phyloP scores from a whole-genome alignment of 75 land plant species.

The Gnetum montanum region DNA sequence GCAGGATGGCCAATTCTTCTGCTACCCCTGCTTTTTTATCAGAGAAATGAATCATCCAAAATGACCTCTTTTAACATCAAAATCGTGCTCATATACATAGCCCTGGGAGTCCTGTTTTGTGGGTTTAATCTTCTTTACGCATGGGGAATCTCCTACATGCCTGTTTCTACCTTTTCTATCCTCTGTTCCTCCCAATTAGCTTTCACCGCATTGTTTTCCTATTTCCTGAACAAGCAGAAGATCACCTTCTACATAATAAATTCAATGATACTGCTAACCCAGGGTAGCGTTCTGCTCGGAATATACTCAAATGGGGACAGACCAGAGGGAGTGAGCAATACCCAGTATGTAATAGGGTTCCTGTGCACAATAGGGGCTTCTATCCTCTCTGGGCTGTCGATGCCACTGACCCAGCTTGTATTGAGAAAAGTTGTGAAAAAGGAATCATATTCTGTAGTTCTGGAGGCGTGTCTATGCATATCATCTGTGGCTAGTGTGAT shows the following conservation, averaged over 20 bases:
- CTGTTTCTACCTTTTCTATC: constrained; percentile 58
- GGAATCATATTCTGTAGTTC: constrained; percentile 12
- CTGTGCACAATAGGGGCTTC: constrained; percentile 36
- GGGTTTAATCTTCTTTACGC: constrained; percentile 50
- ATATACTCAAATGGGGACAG: constrained; percentile 12
- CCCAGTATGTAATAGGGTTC: constrained; percentile 24
- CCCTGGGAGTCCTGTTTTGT: constrained; percentile 36
- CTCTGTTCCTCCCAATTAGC: constrained; percentile 41
- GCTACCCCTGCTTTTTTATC: constrained; percentile 17
- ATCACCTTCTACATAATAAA: constrained; percentile 20
- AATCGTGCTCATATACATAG: no score
- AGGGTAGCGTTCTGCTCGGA: not conserved
- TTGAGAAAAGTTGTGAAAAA: constrained; percentile 22
- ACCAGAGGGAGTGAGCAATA: constrained; percentile 4
- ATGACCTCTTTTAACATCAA: not conserved
- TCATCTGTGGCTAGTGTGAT: constrained; percentile 11
- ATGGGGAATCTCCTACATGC: constrained; percentile 35
- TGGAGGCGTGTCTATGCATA: constrained; percentile 24
- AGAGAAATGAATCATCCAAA: not conserved
- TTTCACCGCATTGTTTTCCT: constrained; percentile 53
- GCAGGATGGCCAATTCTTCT: constrained; percentile 59
- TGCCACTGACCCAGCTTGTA: constrained; percentile 31
- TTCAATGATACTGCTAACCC: not conserved
- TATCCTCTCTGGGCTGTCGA: constrained; percentile 20
- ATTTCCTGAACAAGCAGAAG: constrained; percentile 33